These are phyloP conservation scores for Oropetium thomaeum DNA, from an alignment of 176 grass and related monocot genomes.

Conservation along the genomic window DNA sequence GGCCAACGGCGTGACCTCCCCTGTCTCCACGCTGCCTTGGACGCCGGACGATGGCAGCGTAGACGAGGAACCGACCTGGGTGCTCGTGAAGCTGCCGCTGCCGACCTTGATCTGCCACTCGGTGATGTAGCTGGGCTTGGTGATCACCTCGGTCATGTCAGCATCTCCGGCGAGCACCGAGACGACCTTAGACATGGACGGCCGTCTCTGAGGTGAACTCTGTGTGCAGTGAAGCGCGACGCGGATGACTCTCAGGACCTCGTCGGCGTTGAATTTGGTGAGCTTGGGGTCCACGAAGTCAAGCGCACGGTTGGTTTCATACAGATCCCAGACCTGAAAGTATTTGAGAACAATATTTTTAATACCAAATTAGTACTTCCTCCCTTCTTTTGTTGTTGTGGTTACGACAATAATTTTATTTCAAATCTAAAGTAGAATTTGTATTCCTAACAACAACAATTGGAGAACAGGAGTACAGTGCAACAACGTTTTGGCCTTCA, in stretches of 20 bases:
- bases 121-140: conserved; percentile 63
- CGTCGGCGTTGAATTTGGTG: conserved; percentile 32
- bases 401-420: too few species aligned
- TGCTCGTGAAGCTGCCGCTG: conserved; percentile 31
- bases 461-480: too few species aligned
- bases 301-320: conserved; percentile 37
- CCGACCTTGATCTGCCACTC: conserved; percentile 54
- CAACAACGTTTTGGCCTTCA: not conserved
- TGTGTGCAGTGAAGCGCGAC: conserved; percentile 67
- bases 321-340: conserved; percentile 59
- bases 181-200: conserved; percentile 67
- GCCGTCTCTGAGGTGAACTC: conserved; percentile 45
- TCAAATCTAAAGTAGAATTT: too few species aligned
- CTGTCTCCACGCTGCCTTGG: not conserved
- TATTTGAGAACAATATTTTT: not conserved
- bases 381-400: too few species aligned
- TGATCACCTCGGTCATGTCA: conserved; percentile 31
- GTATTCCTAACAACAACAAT: too few species aligned
- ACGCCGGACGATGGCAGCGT: conserved; percentile 20
- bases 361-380: too few species aligned
- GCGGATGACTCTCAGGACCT: conserved; percentile 44
- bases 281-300: conserved; percentile 55
- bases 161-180: conserved; percentile 51
- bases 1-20: not conserved
- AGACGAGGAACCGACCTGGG: conserved; percentile 12